These are phyloP conservation scores for Nemania sp. DNA, from an alignment of 2,329 filamentous ascomycete genomes.

Conservation along the genomic window DNA sequence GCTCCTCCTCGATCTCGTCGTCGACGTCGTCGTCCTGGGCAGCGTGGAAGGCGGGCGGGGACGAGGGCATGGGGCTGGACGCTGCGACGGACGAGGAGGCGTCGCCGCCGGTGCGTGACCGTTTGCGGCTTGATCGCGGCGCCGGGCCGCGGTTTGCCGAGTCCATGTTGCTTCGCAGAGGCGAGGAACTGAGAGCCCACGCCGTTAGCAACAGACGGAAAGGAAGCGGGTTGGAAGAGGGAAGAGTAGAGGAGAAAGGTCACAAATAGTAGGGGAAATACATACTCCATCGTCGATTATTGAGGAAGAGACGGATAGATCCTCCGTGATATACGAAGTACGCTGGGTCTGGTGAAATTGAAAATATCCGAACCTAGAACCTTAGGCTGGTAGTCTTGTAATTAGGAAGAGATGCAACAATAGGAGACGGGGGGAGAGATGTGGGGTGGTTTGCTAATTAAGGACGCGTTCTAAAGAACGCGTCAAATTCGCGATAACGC, in stretches of 20 bases:
- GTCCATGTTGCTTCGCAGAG: conserved; percentile 76
- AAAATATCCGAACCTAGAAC: too few species aligned
- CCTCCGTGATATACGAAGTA: too few species aligned
- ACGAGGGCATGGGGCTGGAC: conserved; percentile 68
- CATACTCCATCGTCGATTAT: neutral
- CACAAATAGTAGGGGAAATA: neutral
- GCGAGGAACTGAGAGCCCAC: conserved; percentile 54
- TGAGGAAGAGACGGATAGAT: neutral
- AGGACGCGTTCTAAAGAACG: conserved; percentile 33
- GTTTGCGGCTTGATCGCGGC: conserved; percentile 56
- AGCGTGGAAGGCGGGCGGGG: conserved; percentile 65
- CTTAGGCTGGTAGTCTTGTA: too few species aligned
- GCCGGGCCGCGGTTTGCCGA: conserved; percentile 78
- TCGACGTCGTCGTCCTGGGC: conserved; percentile 71
- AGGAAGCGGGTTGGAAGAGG: too few species aligned
- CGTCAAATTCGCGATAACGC: conserved; percentile 38
- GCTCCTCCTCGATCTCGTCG: conserved; percentile 73
- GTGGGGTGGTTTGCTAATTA: neutral
- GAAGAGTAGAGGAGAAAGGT: neutral
- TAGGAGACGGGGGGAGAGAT: neutral
- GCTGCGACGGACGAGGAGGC: conserved; percentile 55
- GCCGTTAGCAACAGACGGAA: neutral
- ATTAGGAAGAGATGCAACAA: neutral
- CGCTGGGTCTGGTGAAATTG: too few species aligned
- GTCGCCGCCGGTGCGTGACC: conserved; percentile 56